These are phyloP conservation scores for Nakazawaea populi DNA, from an alignment of 805 yeast genomes.

Conservation along the genomic window DNA sequence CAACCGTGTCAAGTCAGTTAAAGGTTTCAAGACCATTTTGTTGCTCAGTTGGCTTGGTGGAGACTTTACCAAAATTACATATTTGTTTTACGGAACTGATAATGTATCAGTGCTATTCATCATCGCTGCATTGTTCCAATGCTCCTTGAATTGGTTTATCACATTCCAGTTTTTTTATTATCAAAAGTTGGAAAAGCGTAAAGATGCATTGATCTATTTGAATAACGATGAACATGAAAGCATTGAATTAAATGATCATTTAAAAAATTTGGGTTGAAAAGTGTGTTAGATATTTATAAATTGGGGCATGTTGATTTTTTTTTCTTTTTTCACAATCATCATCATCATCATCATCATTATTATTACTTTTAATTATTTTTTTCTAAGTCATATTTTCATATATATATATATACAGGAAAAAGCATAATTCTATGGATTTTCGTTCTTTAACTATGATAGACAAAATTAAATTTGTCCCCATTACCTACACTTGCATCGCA, in stretches of 20 bases:
- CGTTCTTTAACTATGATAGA: too few species aligned
- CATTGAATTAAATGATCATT: neutral
- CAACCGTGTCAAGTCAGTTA: slow-evolving; percentile 58
- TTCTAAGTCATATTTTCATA: neutral
- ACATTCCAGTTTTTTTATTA: slow-evolving; percentile 69
- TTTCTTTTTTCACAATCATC: too few species aligned
- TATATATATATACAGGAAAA: neutral
- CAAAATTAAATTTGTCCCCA: neutral
- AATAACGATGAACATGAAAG: slow-evolving; percentile 7
- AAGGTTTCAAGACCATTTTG: slow-evolving; percentile 73
- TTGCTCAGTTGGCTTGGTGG: slow-evolving; percentile 86
- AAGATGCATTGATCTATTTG: slow-evolving; percentile 9
- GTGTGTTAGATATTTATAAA: neutral
- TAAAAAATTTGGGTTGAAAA: neutral
- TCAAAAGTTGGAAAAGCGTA: slow-evolving; percentile 26
- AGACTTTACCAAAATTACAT: slow-evolving; percentile 71
- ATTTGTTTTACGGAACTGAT: slow-evolving; percentile 69
- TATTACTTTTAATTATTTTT: neutral
- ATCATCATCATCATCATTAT: neutral
- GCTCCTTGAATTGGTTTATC: slow-evolving; percentile 65
- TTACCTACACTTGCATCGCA: too few species aligned
- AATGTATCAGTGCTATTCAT: slow-evolving; percentile 62
- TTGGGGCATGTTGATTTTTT: too few species aligned
- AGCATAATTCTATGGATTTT: too few species aligned
- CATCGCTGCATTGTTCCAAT: slow-evolving; percentile 71